Evolutionary conservation across 2,329 filamentous ascomycete genomes (phyloP).

Genomic region (Paecilomyces sp.): DNA sequence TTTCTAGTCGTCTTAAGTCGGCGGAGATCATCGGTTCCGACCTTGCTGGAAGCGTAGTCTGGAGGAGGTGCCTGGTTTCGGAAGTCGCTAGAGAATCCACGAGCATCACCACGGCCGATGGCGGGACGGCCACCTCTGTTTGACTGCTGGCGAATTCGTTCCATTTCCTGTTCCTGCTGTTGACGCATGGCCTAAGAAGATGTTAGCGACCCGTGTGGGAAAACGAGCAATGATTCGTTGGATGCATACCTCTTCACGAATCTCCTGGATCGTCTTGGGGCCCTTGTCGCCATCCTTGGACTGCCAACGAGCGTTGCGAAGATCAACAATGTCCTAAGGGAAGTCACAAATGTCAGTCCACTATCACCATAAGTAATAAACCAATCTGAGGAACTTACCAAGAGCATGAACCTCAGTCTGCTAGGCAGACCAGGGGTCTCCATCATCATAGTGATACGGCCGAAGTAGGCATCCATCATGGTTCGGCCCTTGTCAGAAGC

Average conservation of each 20-base stretch:
- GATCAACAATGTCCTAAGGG: constrained; percentile 67
- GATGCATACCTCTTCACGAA: constrained; percentile 65
- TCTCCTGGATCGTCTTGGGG: constrained; percentile 91
- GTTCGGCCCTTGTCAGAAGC: constrained; percentile 70
- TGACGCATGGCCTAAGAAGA: constrained; percentile 56
- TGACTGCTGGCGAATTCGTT: constrained; percentile 45
- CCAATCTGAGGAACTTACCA: constrained; percentile 42
- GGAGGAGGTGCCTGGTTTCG: constrained; percentile 60
- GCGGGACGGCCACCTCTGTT: constrained; percentile 60
- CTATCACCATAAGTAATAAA: neutral
- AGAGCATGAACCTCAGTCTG: constrained; percentile 90
- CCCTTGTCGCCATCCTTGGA: constrained; percentile 90
- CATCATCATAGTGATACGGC: constrained; percentile 75
- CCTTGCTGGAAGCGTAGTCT: constrained; percentile 67
- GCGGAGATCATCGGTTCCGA: constrained; percentile 85
- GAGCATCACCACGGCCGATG: constrained; percentile 77
- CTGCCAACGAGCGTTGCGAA: constrained; percentile 69
- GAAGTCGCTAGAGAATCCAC: constrained; percentile 70
- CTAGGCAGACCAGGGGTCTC: constrained; percentile 75
- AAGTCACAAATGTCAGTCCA: neutral
- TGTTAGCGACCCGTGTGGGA: constrained; percentile 6
- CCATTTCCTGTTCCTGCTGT: constrained; percentile 71
- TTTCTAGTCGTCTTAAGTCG: constrained; percentile 61
- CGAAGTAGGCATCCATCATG: constrained; percentile 92
- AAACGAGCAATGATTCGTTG: neutral